Percentiles rank a stretch among this genome's conserved stretches.
Evolutionary conservation across 495 filamentous ascomycete species (phyloP).

Genomic region (Penicillium fimorum): DNA sequence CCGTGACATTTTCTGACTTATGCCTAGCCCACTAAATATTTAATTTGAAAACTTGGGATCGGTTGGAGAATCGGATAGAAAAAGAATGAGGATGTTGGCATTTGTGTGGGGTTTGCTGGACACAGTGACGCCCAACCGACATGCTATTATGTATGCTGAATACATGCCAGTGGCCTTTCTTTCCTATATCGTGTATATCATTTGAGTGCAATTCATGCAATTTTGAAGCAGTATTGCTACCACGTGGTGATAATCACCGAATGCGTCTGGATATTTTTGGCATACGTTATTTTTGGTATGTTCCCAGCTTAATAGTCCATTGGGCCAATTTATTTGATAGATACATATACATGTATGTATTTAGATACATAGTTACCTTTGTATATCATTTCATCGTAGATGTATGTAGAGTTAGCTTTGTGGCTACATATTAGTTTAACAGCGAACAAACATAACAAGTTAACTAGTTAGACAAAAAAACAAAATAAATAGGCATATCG

Average conservation of each 20-base stretch:
- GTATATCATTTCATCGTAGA: not conserved
- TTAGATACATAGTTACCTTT: not conserved
- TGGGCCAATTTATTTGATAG: not conserved
- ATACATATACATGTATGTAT: not conserved
- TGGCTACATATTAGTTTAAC: not conserved
- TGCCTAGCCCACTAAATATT: slow-evolving; percentile 42
- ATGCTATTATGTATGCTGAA: slow-evolving; percentile 43
- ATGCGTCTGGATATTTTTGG: not conserved
- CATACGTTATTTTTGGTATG: not conserved
- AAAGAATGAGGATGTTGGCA: slow-evolving; percentile 38
- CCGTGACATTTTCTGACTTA: slow-evolving; percentile 16
- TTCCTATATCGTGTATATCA: slow-evolving; percentile 49
- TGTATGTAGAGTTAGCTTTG: not conserved
- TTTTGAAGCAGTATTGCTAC: slow-evolving; percentile 26
- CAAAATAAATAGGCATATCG: not conserved
- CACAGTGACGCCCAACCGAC: slow-evolving; percentile 20
- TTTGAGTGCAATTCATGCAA: slow-evolving; percentile 48
- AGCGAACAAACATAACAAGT: not conserved
- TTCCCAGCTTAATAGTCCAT: not conserved
- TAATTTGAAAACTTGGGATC: slow-evolving; percentile 33
- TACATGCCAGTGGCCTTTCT: slow-evolving; percentile 42
- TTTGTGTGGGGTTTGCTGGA: slow-evolving; percentile 26
- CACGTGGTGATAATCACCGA: not conserved
- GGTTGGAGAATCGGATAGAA: slow-evolving; percentile 40
- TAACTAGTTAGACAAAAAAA: not conserved